These are phyloP conservation scores for Vachellia pachyceras DNA, from an alignment of 306 rosid genomes.

Conservation along the genomic window DNA sequence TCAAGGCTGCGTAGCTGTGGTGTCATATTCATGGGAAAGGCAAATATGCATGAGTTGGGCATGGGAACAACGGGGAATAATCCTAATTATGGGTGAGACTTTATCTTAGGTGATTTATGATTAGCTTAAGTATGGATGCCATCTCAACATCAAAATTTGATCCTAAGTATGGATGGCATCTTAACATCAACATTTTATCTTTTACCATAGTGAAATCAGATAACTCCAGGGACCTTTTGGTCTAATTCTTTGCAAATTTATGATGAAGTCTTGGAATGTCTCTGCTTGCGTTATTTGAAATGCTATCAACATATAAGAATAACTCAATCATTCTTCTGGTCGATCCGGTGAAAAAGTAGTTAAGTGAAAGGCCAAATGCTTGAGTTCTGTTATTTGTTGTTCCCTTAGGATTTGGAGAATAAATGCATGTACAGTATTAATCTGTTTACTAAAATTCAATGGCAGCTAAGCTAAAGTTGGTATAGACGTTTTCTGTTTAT, in stretches of 20 bases:
- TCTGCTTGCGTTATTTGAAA: constrained; percentile 25
- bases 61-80: constrained; percentile 99
- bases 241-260: constrained; percentile 11
- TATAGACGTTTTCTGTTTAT: background rate
- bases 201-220: constrained; percentile 25
- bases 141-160: constrained; percentile 23
- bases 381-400: background rate
- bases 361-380: constrained; percentile 24
- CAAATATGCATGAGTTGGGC: constrained; percentile 97
- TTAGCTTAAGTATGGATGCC: constrained; percentile 30
- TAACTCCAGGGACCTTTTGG: background rate
- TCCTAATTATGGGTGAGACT: constrained; percentile 82
- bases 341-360: constrained; percentile 4
- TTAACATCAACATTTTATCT: constrained; percentile 26
- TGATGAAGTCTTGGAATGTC: constrained; percentile 1
- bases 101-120: constrained; percentile 23
- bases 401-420: background rate
- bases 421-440: background rate
- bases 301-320: constrained; percentile 9
- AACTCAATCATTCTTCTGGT: constrained; percentile 15
- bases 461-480: background rate
- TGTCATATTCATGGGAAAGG: constrained; percentile 85
- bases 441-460: background rate
- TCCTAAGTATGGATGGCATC: background rate
- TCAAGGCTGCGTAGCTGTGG: constrained; percentile 87